phyloP scores from a whole-genome alignment of 2,329 filamentous ascomycete genomes.

The Sporothrix brasiliensis region DNA sequence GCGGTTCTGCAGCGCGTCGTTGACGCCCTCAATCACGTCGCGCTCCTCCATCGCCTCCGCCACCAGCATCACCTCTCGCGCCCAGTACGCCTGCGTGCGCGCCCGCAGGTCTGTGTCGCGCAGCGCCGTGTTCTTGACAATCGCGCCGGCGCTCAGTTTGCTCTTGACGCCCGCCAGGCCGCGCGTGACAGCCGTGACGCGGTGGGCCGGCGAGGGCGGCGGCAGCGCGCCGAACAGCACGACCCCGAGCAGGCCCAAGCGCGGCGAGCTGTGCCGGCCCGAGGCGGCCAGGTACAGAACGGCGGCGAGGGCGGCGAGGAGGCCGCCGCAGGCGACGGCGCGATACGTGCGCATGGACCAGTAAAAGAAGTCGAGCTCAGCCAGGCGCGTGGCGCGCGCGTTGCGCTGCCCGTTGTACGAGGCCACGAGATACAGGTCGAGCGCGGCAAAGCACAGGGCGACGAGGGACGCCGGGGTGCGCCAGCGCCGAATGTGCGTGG shows the following conservation, averaged over 20 bases:
- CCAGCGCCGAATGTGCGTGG: conserved; percentile 52
- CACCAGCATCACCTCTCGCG: conserved; percentile 72
- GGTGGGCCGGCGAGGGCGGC: conserved; percentile 63
- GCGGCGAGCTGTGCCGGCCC: conserved; percentile 54
- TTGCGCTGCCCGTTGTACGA: conserved; percentile 69
- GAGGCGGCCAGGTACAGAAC: conserved; percentile 77
- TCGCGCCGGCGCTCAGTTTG: conserved; percentile 71
- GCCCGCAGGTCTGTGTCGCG: conserved; percentile 71
- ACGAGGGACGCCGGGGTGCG: conserved; percentile 68
- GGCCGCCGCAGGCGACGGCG: conserved; percentile 62
- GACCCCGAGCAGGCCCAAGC: conserved; percentile 28
- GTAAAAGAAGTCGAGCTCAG: conserved; percentile 70
- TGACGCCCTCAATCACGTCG: conserved; percentile 71
- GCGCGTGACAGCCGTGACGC: conserved; percentile 63
- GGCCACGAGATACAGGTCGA: conserved; percentile 68
- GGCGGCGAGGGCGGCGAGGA: conserved; percentile 66
- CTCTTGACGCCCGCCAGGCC: conserved; percentile 62
- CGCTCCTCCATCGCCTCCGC: conserved; percentile 76
- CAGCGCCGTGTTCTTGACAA: conserved; percentile 78
- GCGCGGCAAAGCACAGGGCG: conserved; percentile 58
- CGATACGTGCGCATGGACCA: conserved; percentile 70
- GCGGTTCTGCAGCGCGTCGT: conserved; percentile 65
- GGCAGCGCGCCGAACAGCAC: conserved; percentile 55
- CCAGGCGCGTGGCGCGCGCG: conserved; percentile 60
- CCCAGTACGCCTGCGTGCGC: conserved; percentile 75